These are phyloP conservation scores for Tephrocybe rancida DNA, from an alignment of 768 basidiomycete species.

Conservation along the genomic window DNA sequence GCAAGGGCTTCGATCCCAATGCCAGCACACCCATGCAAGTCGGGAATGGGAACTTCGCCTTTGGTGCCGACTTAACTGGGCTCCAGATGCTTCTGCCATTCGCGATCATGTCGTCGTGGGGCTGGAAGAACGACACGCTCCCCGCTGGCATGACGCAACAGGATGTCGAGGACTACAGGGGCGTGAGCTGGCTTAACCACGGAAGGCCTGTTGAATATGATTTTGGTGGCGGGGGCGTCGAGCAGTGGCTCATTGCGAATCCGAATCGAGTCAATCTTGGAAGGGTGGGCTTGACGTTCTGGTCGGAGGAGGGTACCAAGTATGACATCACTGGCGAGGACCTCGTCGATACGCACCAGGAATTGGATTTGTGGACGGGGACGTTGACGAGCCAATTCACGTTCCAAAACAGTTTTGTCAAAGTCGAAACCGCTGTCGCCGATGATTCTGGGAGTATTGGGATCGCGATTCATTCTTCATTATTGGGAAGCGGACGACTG, in stretches of 20 bases:
- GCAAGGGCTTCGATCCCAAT: conserved; percentile 42
- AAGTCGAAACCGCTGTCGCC: conserved; percentile 41
- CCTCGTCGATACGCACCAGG: conserved; percentile 37
- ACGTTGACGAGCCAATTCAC: conserved; percentile 47
- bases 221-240: conserved; percentile 48
- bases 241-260: conserved; percentile 60
- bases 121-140: conserved; percentile 61
- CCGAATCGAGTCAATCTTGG: conserved; percentile 62
- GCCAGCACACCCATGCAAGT: conserved; percentile 55
- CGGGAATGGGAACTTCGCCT: conserved; percentile 65
- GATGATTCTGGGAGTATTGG: conserved; percentile 42
- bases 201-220: conserved; percentile 52
- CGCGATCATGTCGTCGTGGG: conserved; percentile 60
- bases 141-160: conserved; percentile 42
- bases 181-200: conserved; percentile 53
- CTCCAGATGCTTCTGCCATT: conserved; percentile 60
- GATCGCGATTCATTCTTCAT: conserved; percentile 39
- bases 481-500: conserved; percentile 39
- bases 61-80: conserved; percentile 59
- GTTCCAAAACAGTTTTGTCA: conserved; percentile 34
- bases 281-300: conserved; percentile 48
- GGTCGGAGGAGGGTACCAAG: conserved; percentile 24
- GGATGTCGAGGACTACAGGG: conserved; percentile 49
- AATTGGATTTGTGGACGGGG: conserved; percentile 60
- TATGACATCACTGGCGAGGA: conserved; percentile 39